Percentiles rank a stretch among this genome's conserved stretches.
Evolutionary conservation across 2,329 filamentous ascomycete species (phyloP).

Genomic region (Beauveria brongniartii): DNA sequence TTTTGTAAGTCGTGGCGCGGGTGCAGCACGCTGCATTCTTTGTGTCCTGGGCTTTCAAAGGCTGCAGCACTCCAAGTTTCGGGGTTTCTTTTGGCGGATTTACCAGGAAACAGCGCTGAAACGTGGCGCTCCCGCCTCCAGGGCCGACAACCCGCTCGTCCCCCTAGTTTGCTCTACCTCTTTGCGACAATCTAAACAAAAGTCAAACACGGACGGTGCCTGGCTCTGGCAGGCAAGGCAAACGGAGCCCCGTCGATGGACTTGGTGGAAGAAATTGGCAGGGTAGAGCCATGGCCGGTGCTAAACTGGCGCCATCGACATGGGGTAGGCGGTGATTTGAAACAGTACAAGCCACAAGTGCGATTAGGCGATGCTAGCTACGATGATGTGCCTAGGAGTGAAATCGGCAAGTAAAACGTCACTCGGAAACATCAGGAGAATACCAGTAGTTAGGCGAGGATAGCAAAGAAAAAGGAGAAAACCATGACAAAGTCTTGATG

Average conservation of each 20-base stretch:
- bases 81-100: background rate
- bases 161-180: background rate
- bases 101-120: constrained; percentile 1
- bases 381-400: constrained; percentile 1
- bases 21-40: too few species aligned
- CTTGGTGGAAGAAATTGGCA: background rate
- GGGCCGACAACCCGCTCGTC: background rate
- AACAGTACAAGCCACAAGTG: background rate
- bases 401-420: background rate
- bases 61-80: background rate
- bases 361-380: constrained; percentile 6
- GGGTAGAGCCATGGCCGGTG: background rate
- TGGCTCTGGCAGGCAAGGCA: background rate
- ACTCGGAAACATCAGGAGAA: background rate
- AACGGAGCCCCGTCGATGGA: background rate
- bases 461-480: background rate
- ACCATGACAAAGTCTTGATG: background rate
- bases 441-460: background rate
- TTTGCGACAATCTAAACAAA: constrained; percentile 1
- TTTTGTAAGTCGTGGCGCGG: too few species aligned
- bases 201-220: constrained; percentile 3
- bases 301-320: constrained; percentile 8
- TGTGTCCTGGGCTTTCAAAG: too few species aligned
- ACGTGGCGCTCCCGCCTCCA: background rate
- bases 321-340: constrained; percentile 7